Evolutionary conservation across 805 yeast species (phyloP).

Genomic region (Lipomyces mesembrius): DNA sequence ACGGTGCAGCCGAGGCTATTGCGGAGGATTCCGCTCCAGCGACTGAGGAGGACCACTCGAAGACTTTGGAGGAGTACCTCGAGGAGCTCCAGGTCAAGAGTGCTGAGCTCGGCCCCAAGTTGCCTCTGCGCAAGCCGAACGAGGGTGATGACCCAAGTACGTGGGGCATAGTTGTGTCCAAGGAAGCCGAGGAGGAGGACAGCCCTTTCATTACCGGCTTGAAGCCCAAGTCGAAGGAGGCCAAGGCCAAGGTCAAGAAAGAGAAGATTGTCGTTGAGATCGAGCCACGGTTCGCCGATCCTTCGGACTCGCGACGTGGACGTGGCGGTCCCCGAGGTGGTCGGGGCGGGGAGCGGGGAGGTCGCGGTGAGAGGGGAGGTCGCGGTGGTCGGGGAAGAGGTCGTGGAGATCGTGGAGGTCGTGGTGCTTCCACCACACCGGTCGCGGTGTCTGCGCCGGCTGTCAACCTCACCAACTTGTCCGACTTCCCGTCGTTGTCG

Average conservation of each 20-base stretch:
- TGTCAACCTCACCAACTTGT: conserved; percentile 23
- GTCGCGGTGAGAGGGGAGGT: conserved; percentile 40
- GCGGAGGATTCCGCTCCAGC: conserved; percentile 45
- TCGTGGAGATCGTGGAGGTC: conserved; percentile 44
- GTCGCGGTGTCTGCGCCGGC: conserved; percentile 13
- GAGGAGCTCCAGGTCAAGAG: conserved; percentile 52
- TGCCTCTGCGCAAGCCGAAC: conserved; percentile 53
- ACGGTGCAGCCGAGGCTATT: not conserved
- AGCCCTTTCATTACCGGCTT: conserved; percentile 59
- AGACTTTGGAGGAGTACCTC: conserved; percentile 86
- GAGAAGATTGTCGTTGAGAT: conserved; percentile 79
- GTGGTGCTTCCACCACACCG: conserved; percentile 47
- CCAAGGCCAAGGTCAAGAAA: conserved; percentile 75
- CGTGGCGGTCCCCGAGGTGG: conserved; percentile 32
- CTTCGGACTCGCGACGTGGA: conserved; percentile 20
- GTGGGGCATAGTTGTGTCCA: conserved; percentile 45
- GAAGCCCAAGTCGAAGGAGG: conserved; percentile 59
- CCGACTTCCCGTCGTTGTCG: conserved; percentile 35
- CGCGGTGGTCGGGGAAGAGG: conserved; percentile 44
- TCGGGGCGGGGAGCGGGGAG: conserved; percentile 28
- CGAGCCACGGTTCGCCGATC: conserved; percentile 45
- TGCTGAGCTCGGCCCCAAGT: conserved; percentile 38
- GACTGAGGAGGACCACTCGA: conserved; percentile 51
- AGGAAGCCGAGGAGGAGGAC: conserved; percentile 64
- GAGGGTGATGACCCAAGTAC: conserved; percentile 59